These are phyloP conservation scores for Pseudozyma sp. DNA, from an alignment of 1,284 basidiomycete genomes.

Conservation along the genomic window DNA sequence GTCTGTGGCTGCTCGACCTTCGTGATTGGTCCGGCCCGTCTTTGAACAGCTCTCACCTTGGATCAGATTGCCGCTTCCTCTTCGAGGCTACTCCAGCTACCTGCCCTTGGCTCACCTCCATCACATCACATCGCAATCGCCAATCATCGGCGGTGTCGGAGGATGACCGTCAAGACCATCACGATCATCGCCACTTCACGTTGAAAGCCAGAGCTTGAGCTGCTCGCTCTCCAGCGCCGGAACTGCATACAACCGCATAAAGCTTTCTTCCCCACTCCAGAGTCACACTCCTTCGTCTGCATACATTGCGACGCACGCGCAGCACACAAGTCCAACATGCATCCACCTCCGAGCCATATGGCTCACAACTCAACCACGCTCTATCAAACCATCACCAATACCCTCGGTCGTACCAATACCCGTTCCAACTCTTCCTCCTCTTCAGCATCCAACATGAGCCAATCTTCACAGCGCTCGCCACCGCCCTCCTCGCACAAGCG, in stretches of 20 bases:
- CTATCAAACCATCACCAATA: conserved; percentile 50
- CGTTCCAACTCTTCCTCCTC: conserved; percentile 51
- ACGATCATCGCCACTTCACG: not conserved
- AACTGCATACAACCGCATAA: not conserved
- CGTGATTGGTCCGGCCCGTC: not conserved
- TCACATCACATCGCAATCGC: not conserved
- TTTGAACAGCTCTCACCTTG: not conserved
- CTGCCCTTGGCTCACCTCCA: not conserved
- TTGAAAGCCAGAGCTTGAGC: not conserved
- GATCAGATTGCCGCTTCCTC: conserved; percentile 1
- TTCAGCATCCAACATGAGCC: conserved; percentile 38
- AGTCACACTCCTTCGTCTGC: conserved; percentile 6
- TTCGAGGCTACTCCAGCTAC: not conserved
- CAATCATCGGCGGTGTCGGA: not conserved
- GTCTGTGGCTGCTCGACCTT: not conserved
- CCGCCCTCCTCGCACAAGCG: conserved; percentile 33
- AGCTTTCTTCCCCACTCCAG: not conserved
- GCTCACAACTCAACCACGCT: conserved; percentile 48
- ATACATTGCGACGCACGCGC: not conserved
- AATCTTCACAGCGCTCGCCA: conserved; percentile 37
- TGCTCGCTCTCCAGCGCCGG: conserved; percentile 1
- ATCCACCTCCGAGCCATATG: conserved; percentile 50
- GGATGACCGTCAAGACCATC: conserved; percentile 2
- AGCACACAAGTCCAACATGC: conserved; percentile 30
- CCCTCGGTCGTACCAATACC: conserved; percentile 33